Evolutionary conservation across 2,329 filamentous ascomycete species (phyloP), one percentile per base, ranked within the genome.

Genomic region (Pseudopithomyces maydicus): DNA sequence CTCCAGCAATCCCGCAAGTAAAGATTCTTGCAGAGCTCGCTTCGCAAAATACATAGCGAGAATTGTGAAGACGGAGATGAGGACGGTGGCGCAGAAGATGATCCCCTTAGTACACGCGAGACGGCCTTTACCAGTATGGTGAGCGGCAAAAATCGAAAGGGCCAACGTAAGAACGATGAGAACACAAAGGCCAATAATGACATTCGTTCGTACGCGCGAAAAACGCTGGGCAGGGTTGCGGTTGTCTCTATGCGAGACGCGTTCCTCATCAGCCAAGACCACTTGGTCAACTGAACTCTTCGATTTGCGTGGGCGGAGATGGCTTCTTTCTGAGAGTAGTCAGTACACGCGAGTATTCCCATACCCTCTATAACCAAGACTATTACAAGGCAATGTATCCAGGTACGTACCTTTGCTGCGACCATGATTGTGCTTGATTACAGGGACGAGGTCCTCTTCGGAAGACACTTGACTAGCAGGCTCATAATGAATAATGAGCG

Each of bases 1-100:
- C 33, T 64, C 61, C 22, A 70, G 56, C 3, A 71, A 56, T 12
- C 64, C 67, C 41, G 65, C 64, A n/a, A 70, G 59, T 22, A 67
- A 48, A 14, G 64, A 65, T 41, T 69, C 66, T 1, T 62, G 58
- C 33, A 66, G 39, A 17, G 59, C 45, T n/a, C 61, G 62, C 53
- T 58, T 63, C 29, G 63, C 64, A 19, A 63, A 46, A 22, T 64
- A 42, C 65, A 71, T 67, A 2, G 54, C 58, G 48, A 66, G 36
- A 48, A 70, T 55, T 0, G 62, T 69, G 29, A 64, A 57, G 10
- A 44, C 35, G 3, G 65, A 57, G 29, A 68, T 46, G 3, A 66
- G 29, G n/a, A 64, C 59, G 2, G 64, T 67, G 17, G 66, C 57
- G 6, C 52, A 29, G 52, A 69, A 65, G 22, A 70, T 57, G 26